Percentiles rank a stretch among this genome's conserved stretches.
Evolutionary conservation across 2,329 filamentous ascomycete genomes (phyloP).

Genomic region (Aspergillus puulaauensis): DNA sequence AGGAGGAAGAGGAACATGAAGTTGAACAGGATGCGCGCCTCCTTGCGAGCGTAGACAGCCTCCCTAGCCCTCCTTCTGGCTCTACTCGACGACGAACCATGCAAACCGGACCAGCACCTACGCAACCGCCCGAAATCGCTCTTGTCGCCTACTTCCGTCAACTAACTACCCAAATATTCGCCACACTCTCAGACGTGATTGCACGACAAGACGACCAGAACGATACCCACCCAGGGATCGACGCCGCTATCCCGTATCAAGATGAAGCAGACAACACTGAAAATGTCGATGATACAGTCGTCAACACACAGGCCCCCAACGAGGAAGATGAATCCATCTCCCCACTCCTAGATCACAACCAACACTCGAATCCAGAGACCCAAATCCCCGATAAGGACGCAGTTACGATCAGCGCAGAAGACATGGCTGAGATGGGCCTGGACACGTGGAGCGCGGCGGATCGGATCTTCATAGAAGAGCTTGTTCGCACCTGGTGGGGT

Average conservation of each 20-base stretch:
- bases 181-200: conserved; percentile 44
- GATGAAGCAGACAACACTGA: conserved; percentile 12
- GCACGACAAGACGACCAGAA: conserved; percentile 37
- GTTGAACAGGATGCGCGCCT: conserved; percentile 45
- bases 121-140: conserved; percentile 46
- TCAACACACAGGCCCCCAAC: conserved; percentile 25
- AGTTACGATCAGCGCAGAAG: conserved; percentile 42
- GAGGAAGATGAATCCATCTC: conserved; percentile 28
- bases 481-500: conserved; percentile 48
- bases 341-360: conserved; percentile 22
- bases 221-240: conserved; percentile 14
- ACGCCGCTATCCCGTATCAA: conserved; percentile 19
- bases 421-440: conserved; percentile 50
- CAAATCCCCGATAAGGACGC: conserved; percentile 20
- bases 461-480: conserved; percentile 45
- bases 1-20: conserved; percentile 52
- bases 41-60: conserved; percentile 35
- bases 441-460: conserved; percentile 51
- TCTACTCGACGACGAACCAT: conserved; percentile 28
- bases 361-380: conserved; percentile 6
- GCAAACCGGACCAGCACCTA: conserved; percentile 26
- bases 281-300: neutral
- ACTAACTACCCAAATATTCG: conserved; percentile 47
- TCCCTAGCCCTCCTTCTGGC: conserved; percentile 27
- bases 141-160: conserved; percentile 52